phyloP scores from a whole-genome alignment of 257 asterid genomes.

The Lithospermum erythrorhizon region DNA sequence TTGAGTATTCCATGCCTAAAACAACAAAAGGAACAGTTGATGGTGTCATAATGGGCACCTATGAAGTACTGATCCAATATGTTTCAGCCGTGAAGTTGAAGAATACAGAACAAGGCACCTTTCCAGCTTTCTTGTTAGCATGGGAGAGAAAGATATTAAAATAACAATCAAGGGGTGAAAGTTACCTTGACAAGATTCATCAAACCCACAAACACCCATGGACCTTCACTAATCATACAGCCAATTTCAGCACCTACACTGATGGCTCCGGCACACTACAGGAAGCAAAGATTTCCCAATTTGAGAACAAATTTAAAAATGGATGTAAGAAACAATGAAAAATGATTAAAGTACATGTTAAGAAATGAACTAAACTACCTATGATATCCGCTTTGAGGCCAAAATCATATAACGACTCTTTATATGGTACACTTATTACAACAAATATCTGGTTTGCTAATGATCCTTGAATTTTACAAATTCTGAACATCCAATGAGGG shows the following conservation, averaged over 20 bases:
- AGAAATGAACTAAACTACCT: neutral
- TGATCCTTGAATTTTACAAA: neutral
- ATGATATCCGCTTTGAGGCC: neutral
- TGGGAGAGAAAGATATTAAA: neutral
- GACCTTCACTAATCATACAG: slow-evolving; percentile 91
- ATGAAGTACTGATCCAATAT: neutral
- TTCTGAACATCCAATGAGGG: neutral
- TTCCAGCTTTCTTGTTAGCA: neutral
- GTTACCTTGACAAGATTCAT: slow-evolving; percentile 80
- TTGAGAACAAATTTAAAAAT: slow-evolving; percentile 3
- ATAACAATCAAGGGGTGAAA: neutral
- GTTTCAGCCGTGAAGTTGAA: neutral
- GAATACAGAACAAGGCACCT: neutral
- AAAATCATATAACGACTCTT: neutral
- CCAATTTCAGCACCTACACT: slow-evolving; percentile 68
- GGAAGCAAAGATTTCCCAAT: slow-evolving; percentile 10
- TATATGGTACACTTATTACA: too few species aligned
- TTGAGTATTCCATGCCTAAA: slow-evolving; percentile 92
- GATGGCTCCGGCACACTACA: slow-evolving; percentile 55
- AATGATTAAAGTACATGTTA: neutral
- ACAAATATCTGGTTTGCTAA: neutral
- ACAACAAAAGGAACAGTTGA: slow-evolving; percentile 11
- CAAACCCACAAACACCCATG: slow-evolving; percentile 91
- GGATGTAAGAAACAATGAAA: neutral
- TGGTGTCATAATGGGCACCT: neutral